phyloP scores from a whole-genome alignment of 192 early-diverging fungal species.

The Coemansia sp. region DNA sequence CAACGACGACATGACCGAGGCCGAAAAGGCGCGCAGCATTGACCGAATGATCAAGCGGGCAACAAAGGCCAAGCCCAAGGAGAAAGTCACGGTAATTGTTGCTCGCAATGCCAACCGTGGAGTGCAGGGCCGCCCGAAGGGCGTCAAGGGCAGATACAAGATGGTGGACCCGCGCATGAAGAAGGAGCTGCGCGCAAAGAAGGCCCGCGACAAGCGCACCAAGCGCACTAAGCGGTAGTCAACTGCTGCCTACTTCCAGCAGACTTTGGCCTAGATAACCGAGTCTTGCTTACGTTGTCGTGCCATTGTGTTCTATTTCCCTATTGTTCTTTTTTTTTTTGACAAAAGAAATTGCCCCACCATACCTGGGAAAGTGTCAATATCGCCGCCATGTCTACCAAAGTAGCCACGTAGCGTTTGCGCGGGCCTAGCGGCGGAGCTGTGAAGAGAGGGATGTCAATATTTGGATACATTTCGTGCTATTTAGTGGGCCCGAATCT shows the following conservation, averaged over 20 bases:
- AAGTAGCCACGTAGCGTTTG: no score
- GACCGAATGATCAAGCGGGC: constrained; percentile 80
- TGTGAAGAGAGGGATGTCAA: no score
- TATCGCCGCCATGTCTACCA: no score
- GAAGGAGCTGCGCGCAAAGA: constrained; percentile 85
- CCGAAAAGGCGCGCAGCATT: constrained; percentile 78
- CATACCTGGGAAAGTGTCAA: not conserved
- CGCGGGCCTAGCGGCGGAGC: no score
- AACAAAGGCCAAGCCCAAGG: constrained; percentile 68
- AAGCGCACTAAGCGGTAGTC: constrained; percentile 24
- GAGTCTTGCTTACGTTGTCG: not conserved
- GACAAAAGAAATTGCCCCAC: not conserved
- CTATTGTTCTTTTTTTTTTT: not conserved
- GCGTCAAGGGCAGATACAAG: constrained; percentile 95
- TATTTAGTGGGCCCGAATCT: no score
- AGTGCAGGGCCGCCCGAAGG: constrained; percentile 87
- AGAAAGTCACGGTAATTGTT: constrained; percentile 84
- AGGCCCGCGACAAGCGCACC: constrained; percentile 48
- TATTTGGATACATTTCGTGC: constrained; percentile 3
- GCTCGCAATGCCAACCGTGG: constrained; percentile 78
- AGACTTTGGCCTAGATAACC: no score
- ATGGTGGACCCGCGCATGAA: constrained; percentile 98
- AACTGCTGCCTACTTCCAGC: not conserved
- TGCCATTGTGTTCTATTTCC: not conserved
- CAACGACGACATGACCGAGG: constrained; percentile 85